phyloP scores from a whole-genome alignment of 202 grass and related monocot species.

The Miscanthus sacchariflorus region DNA sequence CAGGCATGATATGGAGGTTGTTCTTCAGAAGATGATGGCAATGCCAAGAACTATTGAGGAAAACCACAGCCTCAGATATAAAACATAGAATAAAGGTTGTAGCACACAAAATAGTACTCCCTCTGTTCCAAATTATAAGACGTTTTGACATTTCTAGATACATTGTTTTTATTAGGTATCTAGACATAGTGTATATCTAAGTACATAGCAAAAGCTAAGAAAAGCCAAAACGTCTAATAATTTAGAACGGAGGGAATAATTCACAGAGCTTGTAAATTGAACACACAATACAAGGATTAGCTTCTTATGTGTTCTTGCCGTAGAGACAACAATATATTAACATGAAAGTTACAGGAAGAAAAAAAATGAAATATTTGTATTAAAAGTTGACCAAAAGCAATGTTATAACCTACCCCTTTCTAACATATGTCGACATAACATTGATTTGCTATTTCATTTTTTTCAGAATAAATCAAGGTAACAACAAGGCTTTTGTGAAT shows the following conservation, averaged over 20 bases:
- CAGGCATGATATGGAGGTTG: slow-evolving; percentile 58
- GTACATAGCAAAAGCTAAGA: no score
- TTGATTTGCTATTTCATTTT: slow-evolving; percentile 32
- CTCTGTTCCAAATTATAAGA: no score
- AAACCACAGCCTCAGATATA: slow-evolving; percentile 25
- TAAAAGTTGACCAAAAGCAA: slow-evolving; percentile 19
- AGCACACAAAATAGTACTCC: neutral
- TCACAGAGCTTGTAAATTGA: neutral
- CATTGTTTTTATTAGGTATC: no score
- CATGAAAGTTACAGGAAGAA: slow-evolving; percentile 31
- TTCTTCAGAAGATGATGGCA: slow-evolving; percentile 58
- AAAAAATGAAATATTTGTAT: slow-evolving; percentile 12
- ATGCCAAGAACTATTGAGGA: slow-evolving; percentile 48
- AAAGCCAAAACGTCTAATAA: no score
- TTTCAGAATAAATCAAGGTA: slow-evolving; percentile 73
- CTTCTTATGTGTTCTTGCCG: neutral
- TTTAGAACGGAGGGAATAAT: neutral
- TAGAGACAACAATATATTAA: slow-evolving; percentile 28
- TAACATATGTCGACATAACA: slow-evolving; percentile 9
- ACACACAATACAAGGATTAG: slow-evolving; percentile 9
- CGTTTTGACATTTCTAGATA: no score
- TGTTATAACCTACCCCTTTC: neutral
- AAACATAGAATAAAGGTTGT: slow-evolving; percentile 35
- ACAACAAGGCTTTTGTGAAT: slow-evolving; percentile 76
- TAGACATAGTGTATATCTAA: no score